phyloP scores from a whole-genome alignment of 2,329 filamentous ascomycete genomes.

The Aspergillus fructus region DNA sequence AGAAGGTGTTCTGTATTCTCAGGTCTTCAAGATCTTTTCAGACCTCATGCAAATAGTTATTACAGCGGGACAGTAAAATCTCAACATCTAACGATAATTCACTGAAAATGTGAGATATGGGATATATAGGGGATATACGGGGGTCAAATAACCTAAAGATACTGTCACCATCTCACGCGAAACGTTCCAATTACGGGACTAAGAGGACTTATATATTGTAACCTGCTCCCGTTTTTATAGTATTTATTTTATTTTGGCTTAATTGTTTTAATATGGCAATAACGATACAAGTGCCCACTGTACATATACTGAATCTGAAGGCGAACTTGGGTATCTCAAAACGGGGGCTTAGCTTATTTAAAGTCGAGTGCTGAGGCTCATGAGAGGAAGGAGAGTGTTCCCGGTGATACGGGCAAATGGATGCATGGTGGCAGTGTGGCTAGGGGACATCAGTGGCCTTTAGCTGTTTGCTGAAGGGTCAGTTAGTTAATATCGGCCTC shows the following conservation, averaged over 20 bases:
- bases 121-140: too few relatives aligned
- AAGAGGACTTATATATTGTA: too few relatives aligned
- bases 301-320: neutral
- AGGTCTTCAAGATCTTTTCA: too few relatives aligned
- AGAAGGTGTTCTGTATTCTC: too few relatives aligned
- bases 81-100: too few relatives aligned
- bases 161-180: too few relatives aligned
- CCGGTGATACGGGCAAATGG: neutral
- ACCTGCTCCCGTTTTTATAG: neutral
- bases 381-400: neutral
- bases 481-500: conserved; percentile 6
- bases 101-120: too few relatives aligned
- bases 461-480: neutral
- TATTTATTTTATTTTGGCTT: neutral
- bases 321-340: conserved; percentile 6
- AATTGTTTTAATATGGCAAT: neutral
- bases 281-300: neutral
- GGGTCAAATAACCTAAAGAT: too few relatives aligned
- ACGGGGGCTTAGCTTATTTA: neutral
- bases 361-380: neutral
- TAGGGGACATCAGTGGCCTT: neutral
- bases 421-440: neutral
- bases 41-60: too few relatives aligned
- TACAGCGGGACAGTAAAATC: too few relatives aligned
- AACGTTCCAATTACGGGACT: too few relatives aligned